These are phyloP conservation scores for Hygrocybe coccinea DNA, from an alignment of 768 basidiomycete genomes.

Conservation along the genomic window DNA sequence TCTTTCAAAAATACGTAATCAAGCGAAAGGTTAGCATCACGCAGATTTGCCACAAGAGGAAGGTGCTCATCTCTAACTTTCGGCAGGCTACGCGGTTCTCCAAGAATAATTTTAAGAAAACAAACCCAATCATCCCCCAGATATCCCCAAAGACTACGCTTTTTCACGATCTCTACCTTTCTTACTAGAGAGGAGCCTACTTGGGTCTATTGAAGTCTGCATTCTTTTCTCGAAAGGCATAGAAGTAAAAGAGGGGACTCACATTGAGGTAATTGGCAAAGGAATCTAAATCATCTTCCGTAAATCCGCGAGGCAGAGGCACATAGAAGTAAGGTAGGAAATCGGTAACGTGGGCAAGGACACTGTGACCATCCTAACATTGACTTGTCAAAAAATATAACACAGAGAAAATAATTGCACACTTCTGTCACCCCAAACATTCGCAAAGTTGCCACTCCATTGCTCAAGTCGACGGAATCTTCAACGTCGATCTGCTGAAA, in stretches of 20 bases:
- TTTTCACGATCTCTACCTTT: constrained; percentile 54
- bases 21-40: constrained; percentile 16
- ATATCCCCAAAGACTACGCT: constrained; percentile 84
- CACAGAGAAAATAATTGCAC: constrained; percentile 6
- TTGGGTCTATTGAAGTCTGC: constrained; percentile 26
- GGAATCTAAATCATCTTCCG: constrained; percentile 55
- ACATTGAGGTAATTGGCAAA: constrained; percentile 76
- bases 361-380: constrained; percentile 75
- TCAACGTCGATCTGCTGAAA: constrained; percentile 98
- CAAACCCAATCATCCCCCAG: constrained; percentile 69
- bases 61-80: constrained; percentile 84
- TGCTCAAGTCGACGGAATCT: constrained; percentile 45
- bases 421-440: constrained; percentile 94
- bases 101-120: constrained; percentile 81
- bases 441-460: constrained; percentile 43
- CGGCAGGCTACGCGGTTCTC: constrained; percentile 70
- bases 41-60: neutral
- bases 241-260: constrained; percentile 22
- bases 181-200: constrained; percentile 38
- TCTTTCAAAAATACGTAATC: constrained; percentile 63
- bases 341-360: constrained; percentile 73
- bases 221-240: neutral
- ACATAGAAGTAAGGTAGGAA: constrained; percentile 95
- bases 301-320: constrained; percentile 79
- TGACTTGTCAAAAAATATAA: neutral